Conservation (phyloP, 257 asterid genomes). For the Cinchona pubescens region DNA sequence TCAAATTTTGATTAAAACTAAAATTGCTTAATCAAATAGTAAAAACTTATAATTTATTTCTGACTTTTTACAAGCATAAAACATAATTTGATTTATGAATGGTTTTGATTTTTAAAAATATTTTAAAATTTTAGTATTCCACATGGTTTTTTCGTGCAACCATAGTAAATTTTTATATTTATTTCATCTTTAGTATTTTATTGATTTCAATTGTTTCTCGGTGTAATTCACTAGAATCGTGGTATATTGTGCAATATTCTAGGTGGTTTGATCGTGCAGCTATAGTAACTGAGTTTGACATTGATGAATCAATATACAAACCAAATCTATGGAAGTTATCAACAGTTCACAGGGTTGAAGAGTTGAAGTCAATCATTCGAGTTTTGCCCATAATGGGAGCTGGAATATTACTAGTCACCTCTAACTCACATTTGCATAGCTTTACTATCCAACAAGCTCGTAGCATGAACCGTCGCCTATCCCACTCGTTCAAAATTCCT, state of each 20-base stretch:
- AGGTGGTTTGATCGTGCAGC: slow-evolving; percentile 85
- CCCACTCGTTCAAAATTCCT: slow-evolving; percentile 58
- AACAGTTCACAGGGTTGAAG: slow-evolving; percentile 80
- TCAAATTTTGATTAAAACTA: no score
- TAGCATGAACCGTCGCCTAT: slow-evolving; percentile 59
- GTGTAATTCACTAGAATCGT: no score
- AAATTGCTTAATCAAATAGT: no score
- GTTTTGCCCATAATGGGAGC: slow-evolving; percentile 80
- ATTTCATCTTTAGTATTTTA: no score
- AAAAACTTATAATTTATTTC: no score
- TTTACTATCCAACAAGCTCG: slow-evolving; percentile 74
- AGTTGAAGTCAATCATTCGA: slow-evolving; percentile 59
- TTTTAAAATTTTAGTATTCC: no score
- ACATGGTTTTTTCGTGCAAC: no score
- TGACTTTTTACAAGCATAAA: no score
- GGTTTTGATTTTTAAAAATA: no score
- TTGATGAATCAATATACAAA: slow-evolving; percentile 21
- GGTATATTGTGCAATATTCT: background rate
- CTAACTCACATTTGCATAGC: slow-evolving; percentile 53
- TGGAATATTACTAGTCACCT: slow-evolving; percentile 55
- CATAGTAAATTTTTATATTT: no score
- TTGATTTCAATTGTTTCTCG: no score
- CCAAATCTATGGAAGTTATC: slow-evolving; percentile 73
- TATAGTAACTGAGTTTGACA: slow-evolving; percentile 40
- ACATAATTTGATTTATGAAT: no score